A percentile compares a stretch with the other conserved stretches of the same genome.
These are phyloP conservation scores for Elongisporangium prolatum DNA, from an alignment of 352 stramenopile species.

Conservation along the genomic window DNA sequence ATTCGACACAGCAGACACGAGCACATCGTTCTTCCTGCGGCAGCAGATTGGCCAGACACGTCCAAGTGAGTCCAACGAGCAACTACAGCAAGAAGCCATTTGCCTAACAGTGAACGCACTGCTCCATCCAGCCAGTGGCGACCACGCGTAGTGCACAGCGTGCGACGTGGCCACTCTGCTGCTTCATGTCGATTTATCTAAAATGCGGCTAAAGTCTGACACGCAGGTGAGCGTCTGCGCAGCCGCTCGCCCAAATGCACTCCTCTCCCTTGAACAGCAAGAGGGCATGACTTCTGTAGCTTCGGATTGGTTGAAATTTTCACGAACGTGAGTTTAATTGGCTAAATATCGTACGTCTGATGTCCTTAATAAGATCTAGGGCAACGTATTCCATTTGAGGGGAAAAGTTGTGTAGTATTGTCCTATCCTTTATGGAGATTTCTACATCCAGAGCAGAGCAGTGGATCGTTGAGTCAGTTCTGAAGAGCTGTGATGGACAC, in stretches of 20 bases:
- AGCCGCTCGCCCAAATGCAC: too few species aligned
- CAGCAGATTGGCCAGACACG: constrained; percentile 5
- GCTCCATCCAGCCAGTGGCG: constrained; percentile 24
- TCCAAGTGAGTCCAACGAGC: background rate
- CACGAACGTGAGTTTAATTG: background rate
- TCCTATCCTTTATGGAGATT: background rate
- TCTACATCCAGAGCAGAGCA: background rate
- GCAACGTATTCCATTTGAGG: too few species aligned
- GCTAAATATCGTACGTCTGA: background rate
- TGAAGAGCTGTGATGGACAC: constrained; percentile 65
- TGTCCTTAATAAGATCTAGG: background rate
- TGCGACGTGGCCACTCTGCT: background rate
- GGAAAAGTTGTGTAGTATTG: constrained; percentile 1
- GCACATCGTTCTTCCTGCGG: constrained; percentile 44
- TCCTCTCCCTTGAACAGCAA: background rate
- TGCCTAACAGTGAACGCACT: constrained; percentile 10
- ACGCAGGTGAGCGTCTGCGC: background rate
- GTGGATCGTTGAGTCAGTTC: constrained; percentile 7
- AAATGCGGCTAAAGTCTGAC: background rate
- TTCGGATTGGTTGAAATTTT: background rate
- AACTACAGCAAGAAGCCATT: background rate
- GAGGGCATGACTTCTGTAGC: background rate
- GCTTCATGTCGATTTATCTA: background rate
- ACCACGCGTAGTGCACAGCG: constrained; percentile 10
- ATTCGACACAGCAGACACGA: constrained; percentile 24